A percentile compares a stretch with the other conserved stretches of the same genome.
These are phyloP conservation scores for Colletotrichum cuscutae DNA, from an alignment of 2,329 filamentous ascomycete genomes.

Conservation along the genomic window DNA sequence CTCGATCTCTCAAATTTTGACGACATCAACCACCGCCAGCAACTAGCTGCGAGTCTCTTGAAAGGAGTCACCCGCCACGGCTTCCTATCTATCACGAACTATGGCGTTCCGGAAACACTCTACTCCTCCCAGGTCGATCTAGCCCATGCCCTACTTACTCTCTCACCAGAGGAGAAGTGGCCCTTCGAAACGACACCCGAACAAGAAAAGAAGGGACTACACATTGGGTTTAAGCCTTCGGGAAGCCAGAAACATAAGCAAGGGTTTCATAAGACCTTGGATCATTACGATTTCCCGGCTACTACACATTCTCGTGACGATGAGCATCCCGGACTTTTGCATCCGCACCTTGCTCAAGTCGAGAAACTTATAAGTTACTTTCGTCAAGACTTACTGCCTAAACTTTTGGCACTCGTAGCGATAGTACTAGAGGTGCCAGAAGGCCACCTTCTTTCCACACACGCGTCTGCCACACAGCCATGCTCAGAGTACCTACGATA, in stretches of 20 bases:
- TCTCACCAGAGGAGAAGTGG: not conserved
- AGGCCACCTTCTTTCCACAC: not conserved
- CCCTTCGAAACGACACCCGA: not conserved
- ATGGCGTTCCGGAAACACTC: not conserved
- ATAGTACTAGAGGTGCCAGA: not conserved
- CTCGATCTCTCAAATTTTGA: not conserved
- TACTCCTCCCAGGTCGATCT: not conserved
- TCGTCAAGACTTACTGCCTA: not conserved
- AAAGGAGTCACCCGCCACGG: not conserved
- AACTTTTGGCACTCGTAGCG: not conserved
- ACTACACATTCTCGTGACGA: not conserved
- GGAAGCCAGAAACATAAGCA: not conserved
- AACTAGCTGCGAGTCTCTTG: not conserved
- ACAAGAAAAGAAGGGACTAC: not conserved
- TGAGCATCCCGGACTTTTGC: not conserved
- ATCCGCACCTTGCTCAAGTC: not conserved
- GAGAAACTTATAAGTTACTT: not conserved
- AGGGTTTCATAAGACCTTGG: not conserved
- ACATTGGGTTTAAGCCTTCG: not conserved
- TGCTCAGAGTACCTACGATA: constrained; percentile 2
- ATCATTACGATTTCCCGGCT: not conserved
- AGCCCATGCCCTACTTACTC: not conserved
- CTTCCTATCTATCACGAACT: not conserved
- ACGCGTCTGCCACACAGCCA: not conserved
- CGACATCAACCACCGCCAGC: not conserved